phyloP scores from a whole-genome alignment of 768 basidiomycete species.

The Pisolithus albus region DNA sequence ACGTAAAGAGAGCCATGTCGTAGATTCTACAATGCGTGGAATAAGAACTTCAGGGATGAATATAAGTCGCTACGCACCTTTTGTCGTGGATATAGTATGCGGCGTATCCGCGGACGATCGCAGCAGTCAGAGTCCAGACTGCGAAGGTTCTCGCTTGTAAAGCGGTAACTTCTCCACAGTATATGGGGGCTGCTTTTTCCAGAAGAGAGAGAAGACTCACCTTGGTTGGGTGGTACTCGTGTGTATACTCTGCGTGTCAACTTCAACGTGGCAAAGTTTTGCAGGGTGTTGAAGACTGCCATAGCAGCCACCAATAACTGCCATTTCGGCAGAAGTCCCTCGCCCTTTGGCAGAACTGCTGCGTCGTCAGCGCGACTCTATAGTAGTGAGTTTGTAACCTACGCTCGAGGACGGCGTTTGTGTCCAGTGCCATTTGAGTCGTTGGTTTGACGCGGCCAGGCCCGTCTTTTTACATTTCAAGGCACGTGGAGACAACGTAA shows the following conservation, averaged over 20 bases:
- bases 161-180: constrained; percentile 54
- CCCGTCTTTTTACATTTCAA: neutral
- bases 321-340: constrained; percentile 81
- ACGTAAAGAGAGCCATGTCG: constrained; percentile 81
- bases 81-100: constrained; percentile 85
- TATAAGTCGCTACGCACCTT: constrained; percentile 43
- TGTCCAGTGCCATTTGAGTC: neutral
- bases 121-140: constrained; percentile 84
- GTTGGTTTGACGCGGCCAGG: neutral
- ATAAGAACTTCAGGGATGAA: constrained; percentile 4
- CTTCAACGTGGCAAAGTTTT: constrained; percentile 74
- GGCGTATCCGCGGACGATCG: constrained; percentile 76
- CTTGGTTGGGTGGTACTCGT: constrained; percentile 31
- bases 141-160: constrained; percentile 89
- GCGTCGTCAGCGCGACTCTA: neutral
- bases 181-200: neutral
- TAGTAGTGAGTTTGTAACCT: constrained; percentile 2
- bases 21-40: constrained; percentile 56
- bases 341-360: constrained; percentile 55
- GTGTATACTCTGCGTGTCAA: constrained; percentile 76
- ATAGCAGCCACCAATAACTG: constrained; percentile 72
- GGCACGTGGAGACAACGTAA: neutral
- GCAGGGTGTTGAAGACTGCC: constrained; percentile 79
- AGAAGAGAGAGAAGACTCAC: constrained; percentile 22
- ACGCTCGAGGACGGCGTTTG: neutral